Evolutionary conservation across 1,284 basidiomycete species (phyloP).

Genomic region (Tilletia walkeri): DNA sequence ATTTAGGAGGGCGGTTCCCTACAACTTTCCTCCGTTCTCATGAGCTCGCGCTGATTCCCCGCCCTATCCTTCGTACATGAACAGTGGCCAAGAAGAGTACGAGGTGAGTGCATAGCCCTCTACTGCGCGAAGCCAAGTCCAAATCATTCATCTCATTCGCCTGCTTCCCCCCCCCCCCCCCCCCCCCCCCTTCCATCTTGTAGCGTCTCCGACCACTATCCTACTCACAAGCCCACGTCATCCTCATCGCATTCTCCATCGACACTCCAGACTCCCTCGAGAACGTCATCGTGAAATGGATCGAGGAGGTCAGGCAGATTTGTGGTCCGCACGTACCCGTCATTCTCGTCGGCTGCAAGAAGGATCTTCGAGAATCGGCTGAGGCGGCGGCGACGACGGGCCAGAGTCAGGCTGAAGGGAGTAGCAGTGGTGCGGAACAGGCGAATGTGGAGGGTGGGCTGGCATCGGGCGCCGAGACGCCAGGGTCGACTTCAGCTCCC

Average conservation of each 20-base stretch:
- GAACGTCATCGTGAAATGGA: conserved; percentile 96
- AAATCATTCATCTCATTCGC: conserved; percentile 7
- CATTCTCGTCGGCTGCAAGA: conserved; percentile 90
- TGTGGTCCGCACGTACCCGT: conserved; percentile 69
- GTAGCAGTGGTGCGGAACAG: neutral
- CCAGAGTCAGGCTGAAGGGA: neutral
- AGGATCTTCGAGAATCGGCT: conserved; percentile 62
- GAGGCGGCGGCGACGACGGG: neutral
- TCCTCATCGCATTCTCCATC: conserved; percentile 92
- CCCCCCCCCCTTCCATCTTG: conserved; percentile 13
- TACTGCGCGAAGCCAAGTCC: neutral
- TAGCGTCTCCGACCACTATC: conserved; percentile 89
- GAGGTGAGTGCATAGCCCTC: conserved; percentile 63
- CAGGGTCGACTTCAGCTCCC: neutral
- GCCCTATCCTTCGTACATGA: neutral
- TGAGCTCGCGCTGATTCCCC: neutral
- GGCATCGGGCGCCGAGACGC: too few relatives aligned
- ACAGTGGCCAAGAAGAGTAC: conserved; percentile 86
- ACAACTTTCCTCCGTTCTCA: too few relatives aligned
- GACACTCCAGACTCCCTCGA: conserved; percentile 96
- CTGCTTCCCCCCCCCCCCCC: conserved; percentile 20
- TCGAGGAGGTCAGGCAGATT: conserved; percentile 58
- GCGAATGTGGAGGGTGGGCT: too few relatives aligned
- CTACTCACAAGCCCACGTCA: conserved; percentile 97
- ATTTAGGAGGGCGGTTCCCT: too few relatives aligned